Evolutionary conservation across 2,329 filamentous ascomycete genomes (phyloP).

Genomic region (Talaromyces sp.): DNA sequence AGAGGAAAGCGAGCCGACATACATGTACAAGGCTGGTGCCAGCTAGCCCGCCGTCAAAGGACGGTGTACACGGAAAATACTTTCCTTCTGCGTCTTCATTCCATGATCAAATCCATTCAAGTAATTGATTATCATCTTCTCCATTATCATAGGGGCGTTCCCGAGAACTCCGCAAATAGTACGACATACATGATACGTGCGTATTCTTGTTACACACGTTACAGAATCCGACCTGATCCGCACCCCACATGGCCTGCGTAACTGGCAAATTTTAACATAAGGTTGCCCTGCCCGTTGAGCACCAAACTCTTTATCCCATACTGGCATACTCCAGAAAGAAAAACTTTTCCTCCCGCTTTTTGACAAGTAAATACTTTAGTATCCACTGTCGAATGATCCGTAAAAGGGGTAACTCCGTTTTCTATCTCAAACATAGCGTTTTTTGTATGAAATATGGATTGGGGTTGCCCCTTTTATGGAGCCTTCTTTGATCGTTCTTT

Average conservation of each 20-base stretch:
- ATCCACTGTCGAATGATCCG: not conserved
- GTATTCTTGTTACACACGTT: not conserved
- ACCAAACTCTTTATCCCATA: not conserved
- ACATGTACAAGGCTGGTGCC: not conserved
- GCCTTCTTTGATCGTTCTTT: slow-evolving; percentile 12
- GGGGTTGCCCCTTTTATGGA: slow-evolving; percentile 7
- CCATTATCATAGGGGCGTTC: not conserved
- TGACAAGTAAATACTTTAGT: not conserved
- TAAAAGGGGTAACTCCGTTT: not conserved
- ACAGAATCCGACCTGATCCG: slow-evolving; percentile 1
- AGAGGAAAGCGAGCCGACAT: slow-evolving; percentile 5
- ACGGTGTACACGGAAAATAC: not conserved
- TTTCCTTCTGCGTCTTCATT: not conserved
- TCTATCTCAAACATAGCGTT: not conserved
- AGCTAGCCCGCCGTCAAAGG: not conserved
- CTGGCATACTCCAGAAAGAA: not conserved
- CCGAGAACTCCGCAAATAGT: slow-evolving; percentile 2
- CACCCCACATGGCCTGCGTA: slow-evolving; percentile 4
- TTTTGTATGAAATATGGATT: not conserved
- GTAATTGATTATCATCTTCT: not conserved
- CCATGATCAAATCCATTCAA: slow-evolving; percentile 3
- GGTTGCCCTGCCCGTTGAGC: slow-evolving; percentile 10
- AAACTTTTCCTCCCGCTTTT: not conserved
- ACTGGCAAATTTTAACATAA: slow-evolving; percentile 1
- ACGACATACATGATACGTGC: not conserved